A percentile compares a stretch with the other conserved stretches of the same genome.
Conservation (phyloP, 176 grass and related monocot species). For the Eleusine coracana region DNA sequence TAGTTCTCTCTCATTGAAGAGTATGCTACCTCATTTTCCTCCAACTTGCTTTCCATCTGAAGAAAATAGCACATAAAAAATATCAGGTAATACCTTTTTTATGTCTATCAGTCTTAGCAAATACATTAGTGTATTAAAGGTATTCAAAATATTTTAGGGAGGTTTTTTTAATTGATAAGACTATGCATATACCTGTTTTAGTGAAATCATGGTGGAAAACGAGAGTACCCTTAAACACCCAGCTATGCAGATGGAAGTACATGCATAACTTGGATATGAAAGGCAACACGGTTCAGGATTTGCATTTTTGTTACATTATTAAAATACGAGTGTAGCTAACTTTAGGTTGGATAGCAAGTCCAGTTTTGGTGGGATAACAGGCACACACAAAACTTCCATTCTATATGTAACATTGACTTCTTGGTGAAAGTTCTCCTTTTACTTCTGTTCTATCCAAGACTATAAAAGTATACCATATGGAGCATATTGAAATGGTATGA, state of each 20-base stretch:
- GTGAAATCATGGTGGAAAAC: conserved; percentile 14
- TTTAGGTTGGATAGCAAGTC: neutral
- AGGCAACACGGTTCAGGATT: neutral
- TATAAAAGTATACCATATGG: conserved; percentile 3
- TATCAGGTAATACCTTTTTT: conserved; percentile 29
- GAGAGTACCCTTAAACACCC: neutral
- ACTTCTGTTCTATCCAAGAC: conserved; percentile 22
- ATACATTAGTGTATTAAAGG: conserved; percentile 26
- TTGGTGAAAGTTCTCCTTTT: conserved; percentile 18
- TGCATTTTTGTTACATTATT: neutral
- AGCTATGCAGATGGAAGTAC: neutral
- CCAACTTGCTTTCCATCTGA: conserved; percentile 81
- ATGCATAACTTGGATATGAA: conserved; percentile 4
- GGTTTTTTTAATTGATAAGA: conserved; percentile 16
- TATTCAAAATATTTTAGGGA: conserved; percentile 29
- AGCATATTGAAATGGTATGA: conserved; percentile 1
- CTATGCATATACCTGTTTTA: neutral
- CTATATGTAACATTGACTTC: neutral
- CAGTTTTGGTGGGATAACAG: neutral
- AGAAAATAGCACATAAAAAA: conserved; percentile 34
- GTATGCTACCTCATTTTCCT: conserved; percentile 70
- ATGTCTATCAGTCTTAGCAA: neutral
- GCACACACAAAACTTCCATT: neutral
- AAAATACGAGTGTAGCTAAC: neutral
- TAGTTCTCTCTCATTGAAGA: conserved; percentile 72